phyloP scores from a whole-genome alignment of 1,139 yeast genomes.

The Candida glucosophila region DNA sequence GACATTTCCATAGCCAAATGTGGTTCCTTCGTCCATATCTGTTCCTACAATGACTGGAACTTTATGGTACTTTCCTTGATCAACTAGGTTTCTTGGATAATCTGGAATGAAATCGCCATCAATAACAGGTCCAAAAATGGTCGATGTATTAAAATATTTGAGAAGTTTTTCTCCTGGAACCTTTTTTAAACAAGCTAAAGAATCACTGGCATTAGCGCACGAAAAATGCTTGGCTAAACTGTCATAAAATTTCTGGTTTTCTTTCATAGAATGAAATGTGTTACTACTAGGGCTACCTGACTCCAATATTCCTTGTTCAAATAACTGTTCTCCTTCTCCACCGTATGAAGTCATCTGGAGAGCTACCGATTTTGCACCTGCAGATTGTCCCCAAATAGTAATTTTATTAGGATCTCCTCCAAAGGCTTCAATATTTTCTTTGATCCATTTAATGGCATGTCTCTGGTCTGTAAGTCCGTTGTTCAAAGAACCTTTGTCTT shows the following conservation, averaged over 20 bases:
- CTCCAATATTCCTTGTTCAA: no score
- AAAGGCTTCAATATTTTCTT: constrained; percentile 12
- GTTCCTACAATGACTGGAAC: constrained; percentile 3
- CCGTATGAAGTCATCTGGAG: no score
- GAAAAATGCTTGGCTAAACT: no score
- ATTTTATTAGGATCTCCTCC: constrained; percentile 28
- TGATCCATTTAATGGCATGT: constrained; percentile 25
- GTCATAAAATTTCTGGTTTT: no score
- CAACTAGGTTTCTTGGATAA: constrained; percentile 1
- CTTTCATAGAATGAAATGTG: no score
- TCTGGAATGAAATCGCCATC: constrained; percentile 2
- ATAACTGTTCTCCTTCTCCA: no score
- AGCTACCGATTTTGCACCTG: constrained; percentile 23
- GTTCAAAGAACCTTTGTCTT: constrained; percentile 9
- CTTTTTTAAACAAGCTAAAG: no score
- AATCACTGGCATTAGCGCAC: no score
- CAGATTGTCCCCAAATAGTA: constrained; percentile 26
- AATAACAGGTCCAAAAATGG: no score
- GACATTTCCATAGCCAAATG: neutral
- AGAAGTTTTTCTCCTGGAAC: no score
- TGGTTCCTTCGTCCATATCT: constrained; percentile 2
- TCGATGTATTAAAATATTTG: no score
- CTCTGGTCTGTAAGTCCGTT: constrained; percentile 15
- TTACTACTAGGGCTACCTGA: no score
- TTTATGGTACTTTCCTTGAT: neutral